A percentile compares a stretch with the other conserved stretches of the same genome.
phyloP scores from a whole-genome alignment of 805 yeast species.

The Trichomonascus vanleenenianus region DNA sequence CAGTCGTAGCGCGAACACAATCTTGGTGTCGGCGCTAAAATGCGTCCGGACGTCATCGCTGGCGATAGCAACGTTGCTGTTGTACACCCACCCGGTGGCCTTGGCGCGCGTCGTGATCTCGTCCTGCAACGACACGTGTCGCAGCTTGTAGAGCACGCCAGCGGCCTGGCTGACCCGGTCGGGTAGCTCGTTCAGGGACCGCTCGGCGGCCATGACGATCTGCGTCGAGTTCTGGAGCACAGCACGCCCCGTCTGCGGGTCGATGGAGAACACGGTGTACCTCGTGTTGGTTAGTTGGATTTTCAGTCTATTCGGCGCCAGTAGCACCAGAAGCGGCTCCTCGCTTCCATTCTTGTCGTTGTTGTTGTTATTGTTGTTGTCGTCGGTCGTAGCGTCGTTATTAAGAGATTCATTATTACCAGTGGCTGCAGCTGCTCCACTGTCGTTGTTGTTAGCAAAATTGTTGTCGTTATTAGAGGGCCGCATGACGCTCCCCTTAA shows the following conservation, averaged over 20 bases:
- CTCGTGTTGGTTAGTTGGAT: constrained; percentile 15
- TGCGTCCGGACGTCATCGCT: constrained; percentile 38
- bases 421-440: background rate
- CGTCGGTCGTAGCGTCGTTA: background rate
- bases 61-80: constrained; percentile 43
- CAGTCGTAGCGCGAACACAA: constrained; percentile 26
- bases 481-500: no score
- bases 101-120: constrained; percentile 50
- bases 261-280: constrained; percentile 18
- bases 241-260: constrained; percentile 18
- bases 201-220: constrained; percentile 29
- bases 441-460: background rate
- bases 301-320: constrained; percentile 5
- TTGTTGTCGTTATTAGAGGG: no score
- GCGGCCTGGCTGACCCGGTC: constrained; percentile 17
- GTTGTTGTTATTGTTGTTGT: no score
- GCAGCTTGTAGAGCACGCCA: constrained; percentile 36
- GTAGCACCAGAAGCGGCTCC: no score
- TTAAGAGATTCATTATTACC: background rate
- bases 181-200: constrained; percentile 22
- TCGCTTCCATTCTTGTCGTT: background rate
- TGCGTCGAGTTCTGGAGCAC: constrained; percentile 36
- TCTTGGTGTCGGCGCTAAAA: constrained; percentile 16
- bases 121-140: constrained; percentile 40
- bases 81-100: constrained; percentile 64